These are phyloP conservation scores for Dactylellina cionopaga DNA, from an alignment of 2,329 filamentous ascomycete genomes.

Conservation along the genomic window DNA sequence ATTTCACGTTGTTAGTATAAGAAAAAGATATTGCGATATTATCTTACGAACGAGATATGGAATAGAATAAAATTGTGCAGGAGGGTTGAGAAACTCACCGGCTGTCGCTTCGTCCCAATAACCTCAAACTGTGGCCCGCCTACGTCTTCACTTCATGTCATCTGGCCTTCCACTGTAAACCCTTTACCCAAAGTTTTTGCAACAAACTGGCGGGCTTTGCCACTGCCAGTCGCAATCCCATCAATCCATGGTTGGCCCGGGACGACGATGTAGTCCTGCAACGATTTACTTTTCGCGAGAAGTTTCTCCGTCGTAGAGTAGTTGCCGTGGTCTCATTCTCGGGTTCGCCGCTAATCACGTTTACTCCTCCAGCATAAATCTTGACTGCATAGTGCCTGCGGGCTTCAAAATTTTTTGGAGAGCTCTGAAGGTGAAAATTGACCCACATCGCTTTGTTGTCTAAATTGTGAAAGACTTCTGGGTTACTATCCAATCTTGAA, in stretches of 20 bases:
- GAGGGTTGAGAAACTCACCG: not conserved
- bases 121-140: constrained; percentile 10
- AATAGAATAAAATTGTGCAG: too few relatives aligned
- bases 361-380: constrained; percentile 6
- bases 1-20: not conserved
- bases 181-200: not conserved
- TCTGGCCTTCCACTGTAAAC: constrained; percentile 16
- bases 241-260: constrained; percentile 15
- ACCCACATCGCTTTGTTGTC: constrained; percentile 16
- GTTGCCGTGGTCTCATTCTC: constrained; percentile 11
- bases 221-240: not conserved
- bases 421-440: not conserved
- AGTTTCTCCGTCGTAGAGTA: constrained; percentile 1
- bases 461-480: not conserved
- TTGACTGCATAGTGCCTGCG: not conserved
- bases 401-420: not conserved
- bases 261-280: constrained; percentile 16
- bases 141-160: constrained; percentile 4
- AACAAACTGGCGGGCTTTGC: constrained; percentile 12
- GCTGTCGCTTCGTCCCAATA: not conserved
- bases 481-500: too few relatives aligned
- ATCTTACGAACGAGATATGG: too few relatives aligned
- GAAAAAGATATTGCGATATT: too few relatives aligned
- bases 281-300: not conserved
- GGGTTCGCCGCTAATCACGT: constrained; percentile 5